phyloP scores from a whole-genome alignment of 306 rosid species.

The Begonia masoniana region DNA sequence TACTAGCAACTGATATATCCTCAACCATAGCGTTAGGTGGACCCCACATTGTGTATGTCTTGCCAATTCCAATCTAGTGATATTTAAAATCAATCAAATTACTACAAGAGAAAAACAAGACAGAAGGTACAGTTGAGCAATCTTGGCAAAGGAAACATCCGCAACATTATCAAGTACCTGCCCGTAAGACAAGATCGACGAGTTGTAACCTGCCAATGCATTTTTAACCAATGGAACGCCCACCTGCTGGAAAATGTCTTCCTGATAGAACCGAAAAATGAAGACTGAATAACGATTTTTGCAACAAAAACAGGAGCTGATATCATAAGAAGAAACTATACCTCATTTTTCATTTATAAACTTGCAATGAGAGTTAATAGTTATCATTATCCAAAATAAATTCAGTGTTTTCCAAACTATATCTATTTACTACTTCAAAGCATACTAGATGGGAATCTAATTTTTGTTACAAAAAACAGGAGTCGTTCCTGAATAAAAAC shows the following conservation, averaged over 20 bases:
- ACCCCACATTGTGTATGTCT: conserved; percentile 96
- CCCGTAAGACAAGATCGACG: conserved; percentile 74
- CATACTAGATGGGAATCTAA: not conserved
- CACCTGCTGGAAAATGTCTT: conserved; percentile 60
- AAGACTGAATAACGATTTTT: too few species aligned
- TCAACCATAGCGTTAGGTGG: conserved; percentile 75
- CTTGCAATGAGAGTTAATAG: too few species aligned
- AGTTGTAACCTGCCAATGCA: conserved; percentile 89
- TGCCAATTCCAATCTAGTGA: conserved; percentile 72
- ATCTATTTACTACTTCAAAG: too few species aligned
- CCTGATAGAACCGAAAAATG: conserved; percentile 36
- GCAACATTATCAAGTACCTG: conserved; percentile 40
- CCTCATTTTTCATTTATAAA: too few species aligned
- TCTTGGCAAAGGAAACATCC: not conserved
- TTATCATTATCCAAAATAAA: not conserved
- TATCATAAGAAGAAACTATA: too few species aligned
- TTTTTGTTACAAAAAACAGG: not conserved
- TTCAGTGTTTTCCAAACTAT: too few species aligned
- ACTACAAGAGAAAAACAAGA: not conserved
- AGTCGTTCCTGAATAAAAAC: too few species aligned
- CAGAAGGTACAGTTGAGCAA: not conserved
- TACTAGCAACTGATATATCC: conserved; percentile 33
- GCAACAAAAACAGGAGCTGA: too few species aligned
- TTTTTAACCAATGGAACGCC: conserved; percentile 69
- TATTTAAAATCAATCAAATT: not conserved